A percentile compares a stretch with the other conserved stretches of the same genome.
Conservation (phyloP, 2,329 filamentous ascomycete species). For the Incumbomyces lentus region DNA sequence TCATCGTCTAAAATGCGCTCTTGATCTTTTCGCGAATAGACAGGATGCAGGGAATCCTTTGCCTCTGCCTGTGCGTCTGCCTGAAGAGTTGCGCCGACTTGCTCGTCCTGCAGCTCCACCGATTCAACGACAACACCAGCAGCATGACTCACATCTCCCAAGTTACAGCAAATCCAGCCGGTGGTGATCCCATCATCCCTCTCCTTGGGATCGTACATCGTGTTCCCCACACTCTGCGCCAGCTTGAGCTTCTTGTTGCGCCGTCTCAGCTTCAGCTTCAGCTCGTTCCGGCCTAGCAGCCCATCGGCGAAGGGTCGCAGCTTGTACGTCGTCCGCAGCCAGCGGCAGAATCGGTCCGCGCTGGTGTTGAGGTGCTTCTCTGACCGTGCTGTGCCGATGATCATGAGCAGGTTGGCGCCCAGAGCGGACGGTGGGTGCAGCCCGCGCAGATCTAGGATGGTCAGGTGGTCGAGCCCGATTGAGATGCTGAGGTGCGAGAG, state of each 20-base stretch:
- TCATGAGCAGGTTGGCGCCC: constrained; percentile 81
- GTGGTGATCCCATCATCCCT: constrained; percentile 80
- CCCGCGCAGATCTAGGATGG: constrained; percentile 68
- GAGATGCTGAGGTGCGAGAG: constrained; percentile 72
- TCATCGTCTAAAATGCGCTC: constrained; percentile 20
- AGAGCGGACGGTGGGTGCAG: constrained; percentile 80
- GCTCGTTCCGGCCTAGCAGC: constrained; percentile 75
- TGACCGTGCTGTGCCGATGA: constrained; percentile 81
- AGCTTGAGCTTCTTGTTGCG: constrained; percentile 74
- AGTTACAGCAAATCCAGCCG: constrained; percentile 92
- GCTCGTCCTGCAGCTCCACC: constrained; percentile 20
- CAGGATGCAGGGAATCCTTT: constrained; percentile 16
- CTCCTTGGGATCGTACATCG: constrained; percentile 42
- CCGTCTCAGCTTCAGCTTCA: constrained; percentile 75
- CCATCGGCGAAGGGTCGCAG: constrained; percentile 75
- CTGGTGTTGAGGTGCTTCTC: constrained; percentile 89
- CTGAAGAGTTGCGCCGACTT: constrained; percentile 3
- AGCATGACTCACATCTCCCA: constrained; percentile 55
- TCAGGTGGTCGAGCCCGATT: constrained; percentile 73
- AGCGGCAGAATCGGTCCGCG: constrained; percentile 79
- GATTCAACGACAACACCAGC: constrained; percentile 18
- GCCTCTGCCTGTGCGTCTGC: constrained; percentile 4
- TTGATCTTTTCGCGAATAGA: constrained; percentile 9
- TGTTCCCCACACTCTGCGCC: constrained; percentile 58
- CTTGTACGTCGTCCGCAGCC: constrained; percentile 63